phyloP scores from a whole-genome alignment of 2,329 filamentous ascomycete genomes.

The Colletotrichum orbiculare region DNA sequence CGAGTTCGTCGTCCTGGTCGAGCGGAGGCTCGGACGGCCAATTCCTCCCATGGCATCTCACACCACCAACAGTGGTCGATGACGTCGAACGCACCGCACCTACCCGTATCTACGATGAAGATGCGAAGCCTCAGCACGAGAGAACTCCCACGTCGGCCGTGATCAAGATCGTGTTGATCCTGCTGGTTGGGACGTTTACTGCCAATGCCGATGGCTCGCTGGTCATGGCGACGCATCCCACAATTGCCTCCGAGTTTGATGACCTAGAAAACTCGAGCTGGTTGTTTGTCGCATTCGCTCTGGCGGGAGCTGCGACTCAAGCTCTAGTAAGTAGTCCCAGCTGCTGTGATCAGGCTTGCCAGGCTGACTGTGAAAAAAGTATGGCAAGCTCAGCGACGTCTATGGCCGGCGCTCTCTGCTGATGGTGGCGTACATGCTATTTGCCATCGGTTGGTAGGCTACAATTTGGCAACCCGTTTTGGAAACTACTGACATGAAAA shows the following conservation, averaged over 20 bases:
- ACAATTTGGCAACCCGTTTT: not conserved
- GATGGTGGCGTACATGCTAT: slow-evolving; percentile 60
- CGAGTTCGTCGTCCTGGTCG: slow-evolving; percentile 24
- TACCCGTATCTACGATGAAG: not conserved
- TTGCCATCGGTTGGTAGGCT: slow-evolving; percentile 61
- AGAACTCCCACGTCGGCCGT: slow-evolving; percentile 23
- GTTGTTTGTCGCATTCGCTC: slow-evolving; percentile 46
- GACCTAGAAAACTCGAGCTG: slow-evolving; percentile 67
- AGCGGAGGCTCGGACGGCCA: slow-evolving; percentile 30
- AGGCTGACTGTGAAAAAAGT: slow-evolving; percentile 44
- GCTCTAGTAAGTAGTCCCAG: slow-evolving; percentile 51
- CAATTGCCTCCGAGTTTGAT: slow-evolving; percentile 70
- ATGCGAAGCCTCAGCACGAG: not conserved
- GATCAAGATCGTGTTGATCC: slow-evolving; percentile 40
- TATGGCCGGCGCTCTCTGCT: slow-evolving; percentile 63
- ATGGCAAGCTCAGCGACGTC: slow-evolving; percentile 67
- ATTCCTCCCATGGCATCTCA: slow-evolving; percentile 33
- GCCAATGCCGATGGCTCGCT: slow-evolving; percentile 73
- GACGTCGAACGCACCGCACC: slow-evolving; percentile 27
- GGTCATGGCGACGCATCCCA: slow-evolving; percentile 73
- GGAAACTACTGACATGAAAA: slow-evolving; percentile 28
- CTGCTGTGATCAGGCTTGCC: too few species aligned
- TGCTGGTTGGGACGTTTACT: slow-evolving; percentile 65
- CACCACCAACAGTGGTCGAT: slow-evolving; percentile 21
- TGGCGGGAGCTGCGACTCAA: slow-evolving; percentile 46